phyloP scores from a whole-genome alignment of 2,329 filamentous ascomycete species.

The Colletotrichum trifolii region DNA sequence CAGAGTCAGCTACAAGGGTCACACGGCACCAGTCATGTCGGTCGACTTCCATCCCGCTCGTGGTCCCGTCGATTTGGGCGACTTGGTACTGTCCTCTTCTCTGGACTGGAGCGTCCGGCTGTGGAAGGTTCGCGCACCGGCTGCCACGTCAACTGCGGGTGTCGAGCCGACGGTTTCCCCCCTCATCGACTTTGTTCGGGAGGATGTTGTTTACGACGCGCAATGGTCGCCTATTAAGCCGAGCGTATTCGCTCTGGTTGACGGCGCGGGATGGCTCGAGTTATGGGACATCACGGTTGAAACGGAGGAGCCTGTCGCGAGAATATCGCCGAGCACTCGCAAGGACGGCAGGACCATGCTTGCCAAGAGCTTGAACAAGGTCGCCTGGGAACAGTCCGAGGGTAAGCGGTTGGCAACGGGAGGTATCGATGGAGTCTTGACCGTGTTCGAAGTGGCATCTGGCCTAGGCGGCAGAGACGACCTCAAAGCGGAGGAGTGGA shows the following conservation, averaged over 20 bases:
- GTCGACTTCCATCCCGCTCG: constrained; percentile 94
- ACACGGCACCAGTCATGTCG: constrained; percentile 94
- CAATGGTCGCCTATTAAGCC: constrained; percentile 95
- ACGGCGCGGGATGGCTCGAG: constrained; percentile 91
- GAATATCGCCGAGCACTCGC: constrained; percentile 76
- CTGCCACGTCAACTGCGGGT: constrained; percentile 73
- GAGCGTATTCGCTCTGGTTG: constrained; percentile 93
- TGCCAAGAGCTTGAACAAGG: constrained; percentile 90
- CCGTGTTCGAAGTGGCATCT: constrained; percentile 89
- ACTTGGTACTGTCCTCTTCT: constrained; percentile 90
- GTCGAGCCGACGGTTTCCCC: constrained; percentile 71
- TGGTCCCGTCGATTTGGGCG: constrained; percentile 92
- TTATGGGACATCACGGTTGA: constrained; percentile 95
- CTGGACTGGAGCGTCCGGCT: constrained; percentile 98
- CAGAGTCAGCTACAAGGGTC: constrained; percentile 87
- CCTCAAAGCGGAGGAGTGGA: constrained; percentile 90
- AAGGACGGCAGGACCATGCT: constrained; percentile 75
- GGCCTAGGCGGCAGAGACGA: constrained; percentile 87
- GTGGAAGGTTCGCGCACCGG: constrained; percentile 90
- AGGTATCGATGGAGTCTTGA: constrained; percentile 90
- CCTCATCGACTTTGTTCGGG: constrained; percentile 88
- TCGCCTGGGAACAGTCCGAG: constrained; percentile 92
- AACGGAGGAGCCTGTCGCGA: constrained; percentile 89
- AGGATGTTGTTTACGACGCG: constrained; percentile 97
- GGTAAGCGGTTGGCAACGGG: constrained; percentile 89